These are phyloP conservation scores for Cucurbita maxima DNA, from an alignment of 306 rosid genomes.

Conservation along the genomic window DNA sequence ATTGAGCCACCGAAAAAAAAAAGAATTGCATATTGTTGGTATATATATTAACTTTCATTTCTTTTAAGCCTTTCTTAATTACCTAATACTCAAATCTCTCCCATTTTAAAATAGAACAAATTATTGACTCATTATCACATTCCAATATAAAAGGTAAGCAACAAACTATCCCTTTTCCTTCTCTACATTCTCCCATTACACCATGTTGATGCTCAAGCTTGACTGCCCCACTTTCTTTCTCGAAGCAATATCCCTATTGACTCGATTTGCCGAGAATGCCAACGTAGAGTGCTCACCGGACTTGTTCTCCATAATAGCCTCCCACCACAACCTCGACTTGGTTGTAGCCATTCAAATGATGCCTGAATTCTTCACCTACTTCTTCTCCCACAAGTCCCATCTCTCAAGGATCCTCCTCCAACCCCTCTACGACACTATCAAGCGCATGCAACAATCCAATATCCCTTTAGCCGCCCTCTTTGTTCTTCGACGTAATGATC, in stretches of 20 bases:
- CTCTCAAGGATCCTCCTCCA: not conserved
- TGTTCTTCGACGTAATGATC: not conserved
- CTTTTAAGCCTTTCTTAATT: no score
- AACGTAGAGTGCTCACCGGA: not conserved
- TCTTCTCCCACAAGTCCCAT: not conserved
- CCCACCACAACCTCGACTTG: not conserved
- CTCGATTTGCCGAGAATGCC: not conserved
- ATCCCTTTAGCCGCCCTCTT: not conserved
- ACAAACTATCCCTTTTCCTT: not conserved
- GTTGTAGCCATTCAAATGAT: not conserved
- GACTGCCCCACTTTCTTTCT: not conserved
- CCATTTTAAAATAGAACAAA: no score
- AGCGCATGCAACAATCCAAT: not conserved
- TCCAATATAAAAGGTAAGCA: no score
- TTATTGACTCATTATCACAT: no score
- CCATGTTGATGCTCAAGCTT: not conserved
- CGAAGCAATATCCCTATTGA: not conserved
- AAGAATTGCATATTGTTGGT: no score
- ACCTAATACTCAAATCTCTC: no score
- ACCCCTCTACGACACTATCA: not conserved
- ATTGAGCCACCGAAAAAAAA: no score
- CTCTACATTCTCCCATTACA: no score
- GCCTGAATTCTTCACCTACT: not conserved
- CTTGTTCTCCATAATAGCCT: not conserved
- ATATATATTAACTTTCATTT: no score